Evolutionary conservation across 768 basidiomycete genomes (phyloP), one percentile per base, ranked within the genome.

Genomic region (Peribolospora kevripleyi): DNA sequence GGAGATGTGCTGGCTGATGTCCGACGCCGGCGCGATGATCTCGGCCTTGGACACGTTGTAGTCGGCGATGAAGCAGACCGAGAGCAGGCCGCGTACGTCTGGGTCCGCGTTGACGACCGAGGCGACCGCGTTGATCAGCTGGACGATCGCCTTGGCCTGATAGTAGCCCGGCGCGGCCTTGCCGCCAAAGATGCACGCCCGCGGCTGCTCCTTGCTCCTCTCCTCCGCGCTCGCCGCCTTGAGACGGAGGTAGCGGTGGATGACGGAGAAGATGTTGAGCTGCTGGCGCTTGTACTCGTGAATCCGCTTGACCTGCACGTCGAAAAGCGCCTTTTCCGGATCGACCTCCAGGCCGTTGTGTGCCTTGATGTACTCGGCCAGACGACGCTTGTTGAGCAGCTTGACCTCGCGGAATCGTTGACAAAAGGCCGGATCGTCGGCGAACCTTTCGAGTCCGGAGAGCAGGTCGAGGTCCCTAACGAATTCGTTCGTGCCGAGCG

Each of bases 111-210:
- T 84, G 71, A 88, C 79, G 58, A 78, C 69, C 54, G 74, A 78
- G 25, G 83, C 81, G 58, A 86, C 86, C 25, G 60, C 58, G 48
- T 62, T 63, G 69, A 97, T 90, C 53, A 98, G 78, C 53, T 83
- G 82, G 61, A 97, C 95, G 7, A 84, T 84, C 76, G 87, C 72
- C 69, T 97, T 95, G 36, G 90, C 90, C 59, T 87, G 81, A 69
- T 83, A 87, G 65, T 90, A 62, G 56, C 79, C 90, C 45, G 91
- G 91, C 0, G 91, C 91, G 53, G 91, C 88, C 67, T 95, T 95
- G 59, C 93, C 91, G 41, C 86, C 91, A 60, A 98, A 97, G 73
- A 98, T 83, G n/a, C 86, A 81, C 14, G 86, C 87, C 53, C 79
- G 76, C n/a, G 10, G 37, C 10, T 36, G 11, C 11, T 25, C n/a